These are phyloP conservation scores for Clavulina sp. DNA, from an alignment of 768 basidiomycete species.

Conservation along the genomic window DNA sequence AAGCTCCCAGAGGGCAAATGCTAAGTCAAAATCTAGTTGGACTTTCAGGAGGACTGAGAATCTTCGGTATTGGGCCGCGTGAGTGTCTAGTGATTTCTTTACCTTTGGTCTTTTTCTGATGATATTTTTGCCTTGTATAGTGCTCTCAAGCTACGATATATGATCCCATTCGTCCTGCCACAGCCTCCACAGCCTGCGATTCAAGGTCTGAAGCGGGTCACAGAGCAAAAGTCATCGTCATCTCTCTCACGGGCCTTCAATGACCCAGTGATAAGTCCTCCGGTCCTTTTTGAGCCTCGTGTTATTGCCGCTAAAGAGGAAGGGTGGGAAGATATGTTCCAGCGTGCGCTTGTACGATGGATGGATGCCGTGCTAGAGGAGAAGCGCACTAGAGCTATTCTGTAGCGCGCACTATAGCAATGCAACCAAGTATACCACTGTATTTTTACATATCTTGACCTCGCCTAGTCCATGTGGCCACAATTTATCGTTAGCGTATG, in stretches of 20 bases:
- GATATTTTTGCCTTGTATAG: conserved; percentile 17
- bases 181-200: conserved; percentile 15
- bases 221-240: background rate
- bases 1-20: conserved; percentile 24
- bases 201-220: background rate
- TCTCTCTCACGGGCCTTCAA: background rate
- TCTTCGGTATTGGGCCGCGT: conserved; percentile 72
- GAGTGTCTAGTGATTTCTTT: conserved; percentile 18
- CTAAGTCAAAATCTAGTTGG: conserved; percentile 40
- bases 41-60: conserved; percentile 81
- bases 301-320: conserved; percentile 53
- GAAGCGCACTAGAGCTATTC: conserved; percentile 13
- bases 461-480: no score
- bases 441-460: no score
- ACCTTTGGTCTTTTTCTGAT: background rate
- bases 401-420: no score
- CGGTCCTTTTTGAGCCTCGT: conserved; percentile 52
- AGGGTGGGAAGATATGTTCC: conserved; percentile 73
- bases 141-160: conserved; percentile 68
- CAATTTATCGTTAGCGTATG: no score
- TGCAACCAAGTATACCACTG: no score
- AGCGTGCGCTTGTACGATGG: conserved; percentile 46
- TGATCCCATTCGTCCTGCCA: conserved; percentile 33
- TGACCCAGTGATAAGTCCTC: conserved; percentile 28
- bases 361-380: conserved; percentile 51